A percentile compares a stretch with the other conserved stretches of the same genome.
phyloP scores from a whole-genome alignment of 495 filamentous ascomycete species.

The Penicillium psychrofluorescens region DNA sequence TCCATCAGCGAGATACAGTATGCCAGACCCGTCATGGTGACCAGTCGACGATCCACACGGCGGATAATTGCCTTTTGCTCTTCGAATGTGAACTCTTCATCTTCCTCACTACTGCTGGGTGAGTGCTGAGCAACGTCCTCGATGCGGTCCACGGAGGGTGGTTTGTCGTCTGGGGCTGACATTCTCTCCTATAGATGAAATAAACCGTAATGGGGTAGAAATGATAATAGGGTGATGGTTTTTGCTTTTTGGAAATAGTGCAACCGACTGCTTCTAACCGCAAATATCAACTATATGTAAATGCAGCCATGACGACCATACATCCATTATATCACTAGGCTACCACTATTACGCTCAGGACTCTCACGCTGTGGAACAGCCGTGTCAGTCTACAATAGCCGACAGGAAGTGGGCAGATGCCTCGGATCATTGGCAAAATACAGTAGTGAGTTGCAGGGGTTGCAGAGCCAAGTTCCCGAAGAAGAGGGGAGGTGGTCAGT shows the following conservation, averaged over 20 bases:
- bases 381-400: slow-evolving; percentile 6
- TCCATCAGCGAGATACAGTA: slow-evolving; percentile 65
- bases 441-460: neutral
- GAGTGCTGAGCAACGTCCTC: slow-evolving; percentile 19
- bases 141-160: slow-evolving; percentile 17
- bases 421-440: slow-evolving; percentile 8
- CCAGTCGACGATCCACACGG: slow-evolving; percentile 55
- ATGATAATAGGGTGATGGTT: neutral
- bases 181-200: neutral
- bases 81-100: slow-evolving; percentile 28
- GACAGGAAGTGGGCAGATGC: slow-evolving; percentile 7
- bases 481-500: too few species aligned
- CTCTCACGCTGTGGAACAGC: neutral
- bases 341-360: too few species aligned
- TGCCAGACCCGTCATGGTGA: slow-evolving; percentile 55
- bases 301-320: too few species aligned
- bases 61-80: slow-evolving; percentile 45
- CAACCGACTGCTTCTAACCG: too few species aligned
- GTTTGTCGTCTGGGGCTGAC: slow-evolving; percentile 16
- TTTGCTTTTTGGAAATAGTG: too few species aligned
- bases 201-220: neutral
- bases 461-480: too few species aligned
- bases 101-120: slow-evolving; percentile 12
- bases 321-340: too few species aligned
- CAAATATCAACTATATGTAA: too few species aligned